Percentiles rank a stretch among this genome's conserved stretches.
These are phyloP conservation scores for Bifiguratus adelaidae DNA, from an alignment of 192 early-diverging fungal genomes.

Conservation along the genomic window DNA sequence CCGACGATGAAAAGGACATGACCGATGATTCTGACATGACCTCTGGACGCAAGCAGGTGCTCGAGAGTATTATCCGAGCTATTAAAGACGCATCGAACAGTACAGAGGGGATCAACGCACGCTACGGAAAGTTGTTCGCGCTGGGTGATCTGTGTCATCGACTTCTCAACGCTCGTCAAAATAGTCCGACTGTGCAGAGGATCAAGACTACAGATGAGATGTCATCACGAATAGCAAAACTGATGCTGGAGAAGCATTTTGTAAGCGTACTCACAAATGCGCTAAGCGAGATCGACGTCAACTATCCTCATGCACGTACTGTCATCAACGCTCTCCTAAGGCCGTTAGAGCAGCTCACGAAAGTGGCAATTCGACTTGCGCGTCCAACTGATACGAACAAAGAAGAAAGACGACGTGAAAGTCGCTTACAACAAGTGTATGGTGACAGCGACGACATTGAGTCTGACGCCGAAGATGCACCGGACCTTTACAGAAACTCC, in stretches of 20 bases:
- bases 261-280: conserved; percentile 69
- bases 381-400: conserved; percentile 46
- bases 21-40: conserved; percentile 39
- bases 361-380: conserved; percentile 79
- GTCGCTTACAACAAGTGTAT: background rate
- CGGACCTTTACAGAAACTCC: conserved; percentile 74
- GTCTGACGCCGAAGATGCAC: conserved; percentile 56
- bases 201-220: conserved; percentile 39
- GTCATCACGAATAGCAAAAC: conserved; percentile 47
- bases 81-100: conserved; percentile 52
- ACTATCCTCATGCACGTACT: conserved; percentile 72
- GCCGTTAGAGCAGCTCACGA: conserved; percentile 83
- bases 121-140: conserved; percentile 58
- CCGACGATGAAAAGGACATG: conserved; percentile 32
- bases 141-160: conserved; percentile 57
- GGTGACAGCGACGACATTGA: conserved; percentile 43
- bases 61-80: conserved; percentile 50
- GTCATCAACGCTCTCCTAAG: conserved; percentile 72
- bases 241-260: conserved; percentile 87
- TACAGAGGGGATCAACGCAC: conserved; percentile 30
- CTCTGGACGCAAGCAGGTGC: conserved; percentile 49
- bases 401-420: conserved; percentile 18
- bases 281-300: conserved; percentile 78
- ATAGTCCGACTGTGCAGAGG: background rate
- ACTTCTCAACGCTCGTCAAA: conserved; percentile 45